Conservation (phyloP, 345 rosid genomes). For the Sonneratia caseolaris region DNA sequence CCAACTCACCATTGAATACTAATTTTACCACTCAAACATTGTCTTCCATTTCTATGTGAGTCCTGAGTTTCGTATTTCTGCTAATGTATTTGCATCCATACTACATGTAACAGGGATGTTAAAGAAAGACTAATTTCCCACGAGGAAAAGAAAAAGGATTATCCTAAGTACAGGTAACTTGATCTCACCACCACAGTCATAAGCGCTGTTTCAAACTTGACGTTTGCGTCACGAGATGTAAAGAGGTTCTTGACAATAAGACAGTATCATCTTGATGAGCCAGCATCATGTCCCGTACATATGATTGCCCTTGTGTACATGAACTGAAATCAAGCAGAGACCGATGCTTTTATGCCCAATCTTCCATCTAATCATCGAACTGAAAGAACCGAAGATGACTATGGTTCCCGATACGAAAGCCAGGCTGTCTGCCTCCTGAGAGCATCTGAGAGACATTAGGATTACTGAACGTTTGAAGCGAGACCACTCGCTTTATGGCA, state of each 20-base stretch:
- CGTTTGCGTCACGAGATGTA: no score
- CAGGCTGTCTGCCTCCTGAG: background rate
- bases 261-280: background rate
- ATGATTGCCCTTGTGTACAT: background rate
- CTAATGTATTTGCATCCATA: no score
- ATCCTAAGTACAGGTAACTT: no score
- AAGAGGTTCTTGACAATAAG: no score
- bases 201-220: no score
- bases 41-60: background rate
- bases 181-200: no score
- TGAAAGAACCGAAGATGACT: slow-evolving; percentile 20
- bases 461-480: background rate
- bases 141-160: no score
- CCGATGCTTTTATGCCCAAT: slow-evolving; percentile 3
- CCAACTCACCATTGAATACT: background rate
- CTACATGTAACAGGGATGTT: no score
- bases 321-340: background rate
- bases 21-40: background rate
- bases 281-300: background rate
- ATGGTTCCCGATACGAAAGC: slow-evolving; percentile 6
- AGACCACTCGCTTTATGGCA: background rate
- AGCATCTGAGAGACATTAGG: background rate
- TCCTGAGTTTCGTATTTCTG: no score
- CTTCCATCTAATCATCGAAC: slow-evolving; percentile 14
- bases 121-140: no score